A percentile compares a stretch with the other conserved stretches of the same genome.
These are phyloP conservation scores for Takakia lepidozioides DNA, from an alignment of 225 moss, liverwort and hornwort genomes.

Conservation along the genomic window DNA sequence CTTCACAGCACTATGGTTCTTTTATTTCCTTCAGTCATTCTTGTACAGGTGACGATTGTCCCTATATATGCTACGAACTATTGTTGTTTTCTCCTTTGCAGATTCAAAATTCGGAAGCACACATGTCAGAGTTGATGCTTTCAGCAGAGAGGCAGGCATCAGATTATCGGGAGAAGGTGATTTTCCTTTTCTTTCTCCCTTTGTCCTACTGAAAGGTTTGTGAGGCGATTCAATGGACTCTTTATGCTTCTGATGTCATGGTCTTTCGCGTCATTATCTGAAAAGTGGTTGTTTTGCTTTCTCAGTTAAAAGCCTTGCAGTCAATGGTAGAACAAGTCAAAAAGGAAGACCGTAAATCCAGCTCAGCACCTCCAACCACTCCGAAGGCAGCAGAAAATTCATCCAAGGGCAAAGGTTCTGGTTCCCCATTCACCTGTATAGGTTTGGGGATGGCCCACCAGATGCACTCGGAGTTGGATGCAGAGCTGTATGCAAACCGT, in stretches of 20 bases:
- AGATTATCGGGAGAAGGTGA: constrained; percentile 57
- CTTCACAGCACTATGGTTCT: no score
- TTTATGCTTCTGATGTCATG: no score
- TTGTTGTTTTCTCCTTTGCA: constrained; percentile 16
- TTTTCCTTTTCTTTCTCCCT: no score
- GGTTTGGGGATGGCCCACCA: constrained; percentile 54
- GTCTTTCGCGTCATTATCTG: no score
- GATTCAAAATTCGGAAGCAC: constrained; percentile 47
- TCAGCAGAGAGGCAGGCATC: constrained; percentile 42
- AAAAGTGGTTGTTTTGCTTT: no score
- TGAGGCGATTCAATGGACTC: no score
- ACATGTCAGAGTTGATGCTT: constrained; percentile 32
- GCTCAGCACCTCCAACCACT: constrained; percentile 9
- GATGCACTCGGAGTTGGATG: constrained; percentile 52
- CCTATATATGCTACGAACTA: no score
- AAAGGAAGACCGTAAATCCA: constrained; percentile 39
- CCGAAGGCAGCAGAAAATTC: constrained; percentile 35
- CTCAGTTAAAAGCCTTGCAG: constrained; percentile 57
- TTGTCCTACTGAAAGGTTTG: no score
- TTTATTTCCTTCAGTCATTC: no score
- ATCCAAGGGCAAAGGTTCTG: constrained; percentile 43
- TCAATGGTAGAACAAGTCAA: constrained; percentile 58
- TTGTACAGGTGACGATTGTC: no score
- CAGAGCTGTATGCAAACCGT: constrained; percentile 36
- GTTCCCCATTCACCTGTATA: constrained; percentile 65